A percentile compares a stretch with the other conserved stretches of the same genome.
Conservation (phyloP, 495 filamentous ascomycete genomes). For the Annulohypoxylon moriforme region DNA sequence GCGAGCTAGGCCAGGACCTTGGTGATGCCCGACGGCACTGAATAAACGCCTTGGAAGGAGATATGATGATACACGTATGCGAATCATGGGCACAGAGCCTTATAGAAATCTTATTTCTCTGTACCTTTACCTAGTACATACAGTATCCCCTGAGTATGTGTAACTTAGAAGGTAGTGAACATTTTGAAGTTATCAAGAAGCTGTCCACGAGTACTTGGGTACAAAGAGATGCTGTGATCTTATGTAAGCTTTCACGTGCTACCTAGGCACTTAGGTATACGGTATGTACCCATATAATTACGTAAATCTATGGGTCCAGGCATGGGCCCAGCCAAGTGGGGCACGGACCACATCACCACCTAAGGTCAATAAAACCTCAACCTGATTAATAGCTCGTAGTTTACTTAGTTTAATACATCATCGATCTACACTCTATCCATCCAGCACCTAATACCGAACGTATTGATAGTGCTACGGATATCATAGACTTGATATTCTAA, state of each 20-base stretch:
- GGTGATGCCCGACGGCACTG: background rate
- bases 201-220: background rate
- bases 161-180: background rate
- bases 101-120: background rate
- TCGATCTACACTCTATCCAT: too few species aligned
- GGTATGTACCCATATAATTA: background rate
- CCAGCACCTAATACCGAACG: too few species aligned
- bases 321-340: too few species aligned
- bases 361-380: background rate
- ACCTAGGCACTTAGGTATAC: too few species aligned
- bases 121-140: too few species aligned
- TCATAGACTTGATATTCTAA: too few species aligned
- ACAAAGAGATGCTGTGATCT: background rate
- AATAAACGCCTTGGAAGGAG: background rate
- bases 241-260: background rate
- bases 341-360: too few species aligned
- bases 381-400: too few species aligned
- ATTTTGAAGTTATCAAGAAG: background rate
- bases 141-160: too few species aligned
- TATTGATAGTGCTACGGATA: too few species aligned
- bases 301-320: background rate
- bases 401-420: too few species aligned
- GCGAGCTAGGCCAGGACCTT: conserved; percentile 3
- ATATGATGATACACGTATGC: background rate
- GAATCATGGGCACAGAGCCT: background rate